phyloP scores from a whole-genome alignment of 805 yeast genomes.

The Lachancea mirantina region DNA sequence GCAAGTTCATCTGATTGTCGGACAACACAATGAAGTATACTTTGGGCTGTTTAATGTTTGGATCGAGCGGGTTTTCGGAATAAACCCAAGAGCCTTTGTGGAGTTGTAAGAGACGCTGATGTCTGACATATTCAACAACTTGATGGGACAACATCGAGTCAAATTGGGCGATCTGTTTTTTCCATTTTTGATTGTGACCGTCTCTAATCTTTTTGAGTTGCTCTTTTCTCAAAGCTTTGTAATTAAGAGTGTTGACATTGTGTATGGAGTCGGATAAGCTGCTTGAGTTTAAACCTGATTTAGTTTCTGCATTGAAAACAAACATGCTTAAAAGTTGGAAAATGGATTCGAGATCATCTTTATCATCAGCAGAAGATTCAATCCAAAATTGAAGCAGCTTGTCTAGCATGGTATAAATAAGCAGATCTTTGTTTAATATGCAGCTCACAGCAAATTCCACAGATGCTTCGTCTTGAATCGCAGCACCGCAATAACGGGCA shows the following conservation, averaged over 20 bases:
- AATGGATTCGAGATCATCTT: constrained; percentile 44
- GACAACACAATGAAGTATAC: constrained; percentile 55
- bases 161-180: constrained; percentile 39
- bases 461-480: constrained; percentile 20
- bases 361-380: constrained; percentile 44
- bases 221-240: constrained; percentile 43
- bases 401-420: constrained; percentile 51
- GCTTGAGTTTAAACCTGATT: constrained; percentile 6
- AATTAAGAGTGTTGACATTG: constrained; percentile 36
- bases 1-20: constrained; percentile 54
- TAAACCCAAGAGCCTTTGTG: constrained; percentile 80
- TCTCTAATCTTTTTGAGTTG: constrained; percentile 44
- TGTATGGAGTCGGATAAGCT: constrained; percentile 41
- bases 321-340: constrained; percentile 30
- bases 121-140: constrained; percentile 62
- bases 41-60: constrained; percentile 28
- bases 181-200: constrained; percentile 38
- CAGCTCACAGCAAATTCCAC: constrained; percentile 26
- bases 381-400: constrained; percentile 60
- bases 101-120: constrained; percentile 64
- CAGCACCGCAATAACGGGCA: constrained; percentile 20
- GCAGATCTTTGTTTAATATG: constrained; percentile 38
- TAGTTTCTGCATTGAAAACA: constrained; percentile 2
- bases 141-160: constrained; percentile 45
- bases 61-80: constrained; percentile 45